Evolutionary conservation across 495 filamentous ascomycete species (phyloP), one percentile per base, ranked within the genome.

Genomic region (Aspergillus egyptiacus): DNA sequence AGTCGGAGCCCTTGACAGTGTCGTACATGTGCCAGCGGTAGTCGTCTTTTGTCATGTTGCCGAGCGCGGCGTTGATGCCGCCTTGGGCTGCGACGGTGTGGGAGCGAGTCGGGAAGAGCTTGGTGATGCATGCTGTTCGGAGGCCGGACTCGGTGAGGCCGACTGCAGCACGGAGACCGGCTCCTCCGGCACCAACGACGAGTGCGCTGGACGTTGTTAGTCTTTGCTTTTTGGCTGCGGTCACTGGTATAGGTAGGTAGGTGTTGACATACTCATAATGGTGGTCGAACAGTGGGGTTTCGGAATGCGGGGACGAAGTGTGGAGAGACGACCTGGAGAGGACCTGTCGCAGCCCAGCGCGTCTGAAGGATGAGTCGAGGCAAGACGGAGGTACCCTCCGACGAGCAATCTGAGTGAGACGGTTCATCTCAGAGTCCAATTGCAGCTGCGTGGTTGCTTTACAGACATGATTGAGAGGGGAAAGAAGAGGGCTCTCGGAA

Each of bases 21-120:
- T 43, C 24, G 25, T 43, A 43, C 40, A 31, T 43, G 17, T 43
- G 24, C 40, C 40, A 31, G 11, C 40, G 40, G 25, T 43, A 31
- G 40, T 43, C 24, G 17, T 43, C 33, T 11, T 43, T 30, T 3
- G 40, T 28, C 40, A 43, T 45, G 28, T 9, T 45, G 19, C 14
- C 37, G 2, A 36, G 33, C 10, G 23, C 22, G 2, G 24, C 14
- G 25, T 57, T 36, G 28, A 40, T 54, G 37, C 44, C 44, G 55
- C 88, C 88, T 64, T 91, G 88, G 23, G 40, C 40, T 28, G 40
- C 23, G 2, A 43, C 23, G 11, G 40, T 43, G 25, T 31, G 23
- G 13, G 40, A 43, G 25, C 24, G 40, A 1, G 40, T 43, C 15
- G 40, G 39, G 24, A 43, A 43, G 4, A 22, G 27, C 4, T 45